Conservation (phyloP, 345 rosid genomes). For the Brassica carinata region DNA sequence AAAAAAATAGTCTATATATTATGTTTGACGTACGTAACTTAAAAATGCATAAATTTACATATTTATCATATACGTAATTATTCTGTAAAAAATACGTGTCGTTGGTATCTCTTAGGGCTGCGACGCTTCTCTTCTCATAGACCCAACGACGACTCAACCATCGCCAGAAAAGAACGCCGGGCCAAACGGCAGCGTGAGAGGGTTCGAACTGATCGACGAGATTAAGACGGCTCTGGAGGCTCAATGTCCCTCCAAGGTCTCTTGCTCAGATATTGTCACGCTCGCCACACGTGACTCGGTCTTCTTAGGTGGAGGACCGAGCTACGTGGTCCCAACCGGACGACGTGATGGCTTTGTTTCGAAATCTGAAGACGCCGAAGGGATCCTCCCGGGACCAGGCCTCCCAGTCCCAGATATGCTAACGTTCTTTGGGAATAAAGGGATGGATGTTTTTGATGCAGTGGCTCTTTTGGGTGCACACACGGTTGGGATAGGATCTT, state of each 20-base stretch:
- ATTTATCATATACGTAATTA: background rate
- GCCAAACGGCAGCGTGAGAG: constrained; percentile 35
- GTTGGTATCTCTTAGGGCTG: constrained; percentile 34
- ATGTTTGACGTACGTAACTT: background rate
- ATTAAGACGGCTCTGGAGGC: constrained; percentile 39
- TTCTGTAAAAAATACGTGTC: background rate
- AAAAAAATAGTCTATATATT: background rate
- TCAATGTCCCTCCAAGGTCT: constrained; percentile 36
- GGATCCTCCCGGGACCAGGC: constrained; percentile 55
- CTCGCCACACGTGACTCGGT: constrained; percentile 70
- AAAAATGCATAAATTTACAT: background rate
- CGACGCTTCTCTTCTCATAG: constrained; percentile 42
- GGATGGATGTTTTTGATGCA: constrained; percentile 50
- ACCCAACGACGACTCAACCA: constrained; percentile 15
- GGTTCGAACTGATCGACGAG: constrained; percentile 39
- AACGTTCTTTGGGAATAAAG: constrained; percentile 45
- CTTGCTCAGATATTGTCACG: constrained; percentile 47
- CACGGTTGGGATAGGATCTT: constrained; percentile 62
- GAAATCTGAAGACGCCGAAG: constrained; percentile 31
- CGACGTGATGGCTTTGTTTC: constrained; percentile 70
- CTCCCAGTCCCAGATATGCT: constrained; percentile 45
- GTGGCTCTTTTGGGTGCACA: constrained; percentile 77
- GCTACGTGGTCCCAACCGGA: constrained; percentile 53
- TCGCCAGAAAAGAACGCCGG: constrained; percentile 24
- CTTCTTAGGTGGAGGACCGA: constrained; percentile 55